A percentile compares a stretch with the other conserved stretches of the same genome.
Evolutionary conservation across 768 basidiomycete genomes (phyloP).

Genomic region (Hemileccinum rubropunctum): DNA sequence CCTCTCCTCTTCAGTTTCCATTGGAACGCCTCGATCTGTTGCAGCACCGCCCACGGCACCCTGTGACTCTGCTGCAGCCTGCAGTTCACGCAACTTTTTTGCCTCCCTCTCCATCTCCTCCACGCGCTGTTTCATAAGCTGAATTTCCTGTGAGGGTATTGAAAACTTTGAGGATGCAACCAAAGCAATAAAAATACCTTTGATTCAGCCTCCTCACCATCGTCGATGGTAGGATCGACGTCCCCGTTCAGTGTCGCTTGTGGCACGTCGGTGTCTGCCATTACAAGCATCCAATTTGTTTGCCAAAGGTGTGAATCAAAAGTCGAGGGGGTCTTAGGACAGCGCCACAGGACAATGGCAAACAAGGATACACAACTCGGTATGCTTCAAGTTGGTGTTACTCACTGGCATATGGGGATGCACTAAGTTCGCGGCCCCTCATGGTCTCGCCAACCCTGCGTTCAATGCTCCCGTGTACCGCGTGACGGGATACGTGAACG

Average conservation of each 20-base stretch:
- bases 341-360: constrained; percentile 19
- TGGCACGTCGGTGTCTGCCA: constrained; percentile 53
- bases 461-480: constrained; percentile 17
- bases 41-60: constrained; percentile 43
- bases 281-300: constrained; percentile 18
- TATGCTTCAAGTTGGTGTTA: background rate
- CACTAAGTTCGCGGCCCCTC: too few relatives aligned
- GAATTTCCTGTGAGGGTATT: constrained; percentile 62
- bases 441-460: too few relatives aligned
- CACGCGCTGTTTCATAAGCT: constrained; percentile 88
- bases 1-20: constrained; percentile 86
- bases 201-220: constrained; percentile 63
- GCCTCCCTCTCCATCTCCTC: constrained; percentile 94
- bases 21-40: constrained; percentile 47
- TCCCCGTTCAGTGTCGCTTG: constrained; percentile 36
- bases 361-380: constrained; percentile 28
- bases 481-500: constrained; percentile 25
- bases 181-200: constrained; percentile 39
- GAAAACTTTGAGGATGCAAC: constrained; percentile 10
- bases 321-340: constrained; percentile 10
- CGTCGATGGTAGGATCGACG: constrained; percentile 40
- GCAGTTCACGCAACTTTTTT: constrained; percentile 81
- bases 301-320: constrained; percentile 18
- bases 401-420: too few relatives aligned
- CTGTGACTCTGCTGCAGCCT: constrained; percentile 70